Evolutionary conservation across 176 grass and related monocot species (phyloP), one percentile per base, ranked within the genome.

Genomic region (Coix lacrymajobi): DNA sequence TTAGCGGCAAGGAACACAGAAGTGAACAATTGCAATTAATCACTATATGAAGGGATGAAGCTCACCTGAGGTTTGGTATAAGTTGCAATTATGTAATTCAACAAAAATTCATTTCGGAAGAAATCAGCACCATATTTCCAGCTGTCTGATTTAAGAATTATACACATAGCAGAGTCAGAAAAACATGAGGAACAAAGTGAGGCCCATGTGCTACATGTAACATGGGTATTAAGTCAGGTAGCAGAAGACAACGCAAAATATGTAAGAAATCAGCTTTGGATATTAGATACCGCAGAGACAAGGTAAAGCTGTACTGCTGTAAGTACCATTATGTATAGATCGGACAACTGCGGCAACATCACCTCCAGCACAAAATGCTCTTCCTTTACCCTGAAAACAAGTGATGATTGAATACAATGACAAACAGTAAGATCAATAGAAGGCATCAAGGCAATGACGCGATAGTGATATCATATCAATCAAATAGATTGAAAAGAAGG

Each of bases 351-450:
- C 91, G 70, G 91, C 82, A 83, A 95, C 89, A 85, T 98, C 96
- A 77, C 96, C 96, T 88, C 96, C 96, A 75, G 96, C 92, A 74
- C 91, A 98, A 93, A 98, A 95, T 88, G 96, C 96, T 89, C 96
- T 98, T 83, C 96, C 93, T 46, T 93, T 91, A 29, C 96, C 96
- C 96, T 98, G 76, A 78, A 91, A 86, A 66, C 32, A 91, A 28
- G 32, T 81, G 73, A 36, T 38, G 36, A 65, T 56, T 83, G 15
- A 33, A 83, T 28, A 73, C 12, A 41, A 11, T 39, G 19, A 49
- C 31, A 41, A 39, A 76, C 24, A n/a, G 19, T 31, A 33, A 30
- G 48, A 43, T 29, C 66, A 22, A 62, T 51, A 69, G 17, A 15
- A 48, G 3, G 69, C 29, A 33, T 31, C 29, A 20, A 43, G 8